Percentiles rank a stretch among this genome's conserved stretches.
phyloP scores from a whole-genome alignment of 1,284 basidiomycete species.

The Leccinum subrobustum region DNA sequence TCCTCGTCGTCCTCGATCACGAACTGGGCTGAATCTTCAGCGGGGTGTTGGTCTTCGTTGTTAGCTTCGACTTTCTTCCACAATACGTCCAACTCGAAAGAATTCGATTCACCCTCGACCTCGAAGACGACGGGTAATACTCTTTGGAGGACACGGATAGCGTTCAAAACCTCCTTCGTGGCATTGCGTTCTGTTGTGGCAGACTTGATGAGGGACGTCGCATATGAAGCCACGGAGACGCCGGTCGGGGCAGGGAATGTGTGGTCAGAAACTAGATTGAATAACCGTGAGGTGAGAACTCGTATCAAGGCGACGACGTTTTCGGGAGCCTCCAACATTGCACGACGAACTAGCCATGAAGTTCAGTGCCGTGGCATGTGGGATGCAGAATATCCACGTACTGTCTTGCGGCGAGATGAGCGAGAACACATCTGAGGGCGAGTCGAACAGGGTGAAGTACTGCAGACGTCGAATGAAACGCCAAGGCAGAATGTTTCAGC shows the following conservation, averaged over 20 bases:
- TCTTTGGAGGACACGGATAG: conserved; percentile 80
- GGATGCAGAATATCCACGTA: conserved; percentile 52
- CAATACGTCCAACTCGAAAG: conserved; percentile 68
- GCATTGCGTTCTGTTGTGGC: conserved; percentile 58
- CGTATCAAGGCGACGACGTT: conserved; percentile 83
- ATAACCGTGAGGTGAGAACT: conserved; percentile 73
- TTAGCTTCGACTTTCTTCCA: conserved; percentile 65
- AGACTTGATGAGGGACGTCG: conserved; percentile 65
- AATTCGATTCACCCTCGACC: conserved; percentile 66
- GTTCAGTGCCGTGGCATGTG: background rate
- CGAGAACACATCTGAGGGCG: conserved; percentile 84
- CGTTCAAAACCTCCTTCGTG: conserved; percentile 85
- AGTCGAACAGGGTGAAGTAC: conserved; percentile 85
- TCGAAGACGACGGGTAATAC: conserved; percentile 89
- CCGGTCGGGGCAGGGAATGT: conserved; percentile 68
- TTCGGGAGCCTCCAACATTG: conserved; percentile 77
- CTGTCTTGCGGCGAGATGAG: conserved; percentile 84
- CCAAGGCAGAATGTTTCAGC: background rate
- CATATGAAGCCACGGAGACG: conserved; percentile 61
- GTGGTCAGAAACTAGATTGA: conserved; percentile 78
- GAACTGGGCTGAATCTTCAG: conserved; percentile 56
- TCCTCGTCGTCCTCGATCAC: conserved; percentile 72
- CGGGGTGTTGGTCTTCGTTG: conserved; percentile 31
- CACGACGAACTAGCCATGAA: conserved; percentile 62
- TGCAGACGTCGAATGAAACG: conserved; percentile 35